A percentile compares a stretch with the other conserved stretches of the same genome.
phyloP scores from a whole-genome alignment of 768 basidiomycete genomes.

The Mycena galopus region DNA sequence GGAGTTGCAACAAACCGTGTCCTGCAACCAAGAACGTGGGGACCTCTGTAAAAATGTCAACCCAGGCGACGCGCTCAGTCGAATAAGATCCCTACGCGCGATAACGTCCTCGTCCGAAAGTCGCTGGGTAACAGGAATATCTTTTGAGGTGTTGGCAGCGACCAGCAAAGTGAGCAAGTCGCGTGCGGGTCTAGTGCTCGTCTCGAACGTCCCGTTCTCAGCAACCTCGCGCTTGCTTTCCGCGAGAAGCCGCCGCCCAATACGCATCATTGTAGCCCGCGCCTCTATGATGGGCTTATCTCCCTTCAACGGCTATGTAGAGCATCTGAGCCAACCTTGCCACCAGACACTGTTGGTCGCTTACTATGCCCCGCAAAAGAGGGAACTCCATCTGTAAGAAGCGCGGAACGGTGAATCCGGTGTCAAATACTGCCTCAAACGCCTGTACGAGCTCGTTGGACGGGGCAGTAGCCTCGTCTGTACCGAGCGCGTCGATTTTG shows the following conservation, averaged over 20 bases:
- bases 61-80: background rate
- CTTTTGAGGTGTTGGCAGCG: slow-evolving; percentile 73
- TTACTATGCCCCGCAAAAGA: background rate
- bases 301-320: background rate
- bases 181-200: background rate
- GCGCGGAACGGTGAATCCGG: background rate
- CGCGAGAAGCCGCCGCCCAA: slow-evolving; percentile 3
- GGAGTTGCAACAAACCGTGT: background rate
- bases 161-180: slow-evolving; percentile 68
- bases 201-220: slow-evolving; percentile 11
- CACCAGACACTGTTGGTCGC: background rate
- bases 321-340: no score
- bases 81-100: background rate
- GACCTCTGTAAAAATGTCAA: background rate
- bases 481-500: slow-evolving; percentile 39
- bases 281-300: background rate
- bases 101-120: slow-evolving; percentile 68
- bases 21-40: background rate
- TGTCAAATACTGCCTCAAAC: slow-evolving; percentile 47
- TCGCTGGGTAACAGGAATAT: slow-evolving; percentile 65
- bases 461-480: background rate
- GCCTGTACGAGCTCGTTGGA: slow-evolving; percentile 58
- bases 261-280: slow-evolving; percentile 18
- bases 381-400: background rate
- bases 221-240: slow-evolving; percentile 16